phyloP scores from a whole-genome alignment of 768 basidiomycete species.

The Boletus vermiculosoides region DNA sequence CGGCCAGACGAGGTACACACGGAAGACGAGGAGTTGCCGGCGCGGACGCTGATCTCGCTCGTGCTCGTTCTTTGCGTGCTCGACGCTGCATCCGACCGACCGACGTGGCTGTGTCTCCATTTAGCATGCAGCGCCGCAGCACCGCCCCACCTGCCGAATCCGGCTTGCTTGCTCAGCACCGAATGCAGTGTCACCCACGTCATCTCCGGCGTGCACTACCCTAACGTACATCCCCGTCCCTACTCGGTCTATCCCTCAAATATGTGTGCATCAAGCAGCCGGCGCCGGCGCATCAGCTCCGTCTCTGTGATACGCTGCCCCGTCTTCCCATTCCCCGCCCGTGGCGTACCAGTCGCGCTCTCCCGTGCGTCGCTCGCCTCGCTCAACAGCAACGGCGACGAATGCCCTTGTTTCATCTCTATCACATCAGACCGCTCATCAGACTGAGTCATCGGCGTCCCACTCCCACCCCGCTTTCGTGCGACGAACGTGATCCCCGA shows the following conservation, averaged over 20 bases:
- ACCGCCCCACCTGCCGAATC: conserved; percentile 28
- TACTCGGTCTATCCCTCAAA: conserved; percentile 31
- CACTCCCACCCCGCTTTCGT: conserved; percentile 42
- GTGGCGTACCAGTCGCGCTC: conserved; percentile 30
- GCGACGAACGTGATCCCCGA: conserved; percentile 70
- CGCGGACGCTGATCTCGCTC: conserved; percentile 8
- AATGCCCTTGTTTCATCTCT: conserved; percentile 19
- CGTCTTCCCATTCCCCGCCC: conserved; percentile 39
- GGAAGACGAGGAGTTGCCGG: conserved; percentile 15
- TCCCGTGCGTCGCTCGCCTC: conserved; percentile 16
- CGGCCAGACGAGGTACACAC: neutral
- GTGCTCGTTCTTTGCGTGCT: conserved; percentile 5
- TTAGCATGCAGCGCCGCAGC: conserved; percentile 36
- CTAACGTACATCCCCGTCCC: neutral
- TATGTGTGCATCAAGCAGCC: conserved; percentile 74
- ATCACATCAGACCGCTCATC: conserved; percentile 17
- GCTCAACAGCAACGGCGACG: conserved; percentile 8
- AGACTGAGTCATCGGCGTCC: conserved; percentile 24
- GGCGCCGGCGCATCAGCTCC: conserved; percentile 74
- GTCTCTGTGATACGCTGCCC: conserved; percentile 75
- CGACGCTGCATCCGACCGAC: conserved; percentile 36
- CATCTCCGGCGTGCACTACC: neutral
- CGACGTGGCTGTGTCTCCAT: conserved; percentile 36
- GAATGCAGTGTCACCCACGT: conserved; percentile 24
- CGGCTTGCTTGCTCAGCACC: conserved; percentile 14